Evolutionary conservation across 176 grass and related monocot species (phyloP).

Genomic region (Bothriochloa decipiens): DNA sequence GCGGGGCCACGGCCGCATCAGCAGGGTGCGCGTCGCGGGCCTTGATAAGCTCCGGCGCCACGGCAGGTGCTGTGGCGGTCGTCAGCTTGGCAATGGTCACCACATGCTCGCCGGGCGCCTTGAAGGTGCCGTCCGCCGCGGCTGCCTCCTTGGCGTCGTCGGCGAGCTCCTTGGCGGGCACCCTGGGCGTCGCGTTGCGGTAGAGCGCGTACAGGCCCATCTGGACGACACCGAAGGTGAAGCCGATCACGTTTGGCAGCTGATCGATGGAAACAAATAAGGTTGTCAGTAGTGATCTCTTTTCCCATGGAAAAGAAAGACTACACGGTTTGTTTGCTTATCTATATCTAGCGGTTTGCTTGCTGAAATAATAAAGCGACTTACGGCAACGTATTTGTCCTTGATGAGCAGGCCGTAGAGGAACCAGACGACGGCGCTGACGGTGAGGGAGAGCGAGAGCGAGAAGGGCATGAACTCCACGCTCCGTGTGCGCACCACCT

Average conservation of each 20-base stretch:
- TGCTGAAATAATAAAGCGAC: neutral
- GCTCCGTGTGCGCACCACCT: constrained; percentile 72
- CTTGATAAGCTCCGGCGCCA: neutral
- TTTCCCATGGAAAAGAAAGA: too few relatives aligned
- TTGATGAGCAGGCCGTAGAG: constrained; percentile 73
- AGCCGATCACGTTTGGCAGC: constrained; percentile 71
- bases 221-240: constrained; percentile 64
- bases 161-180: neutral
- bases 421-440: constrained; percentile 79
- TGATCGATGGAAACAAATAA: neutral
- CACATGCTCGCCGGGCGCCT: neutral
- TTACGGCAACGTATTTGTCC: constrained; percentile 84
- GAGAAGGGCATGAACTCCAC: constrained; percentile 96
- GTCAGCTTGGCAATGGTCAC: neutral
- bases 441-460: constrained; percentile 76
- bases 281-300: neutral
- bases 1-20: too few relatives aligned
- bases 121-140: too few relatives aligned
- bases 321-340: too few relatives aligned
- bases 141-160: neutral
- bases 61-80: neutral
- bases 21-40: too few relatives aligned
- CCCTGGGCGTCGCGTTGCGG: neutral
- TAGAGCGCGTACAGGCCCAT: constrained; percentile 64
- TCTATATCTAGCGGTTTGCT: neutral